A percentile compares a stretch with the other conserved stretches of the same genome.
phyloP scores from a whole-genome alignment of 768 basidiomycete species.

The Mycena alexandri region DNA sequence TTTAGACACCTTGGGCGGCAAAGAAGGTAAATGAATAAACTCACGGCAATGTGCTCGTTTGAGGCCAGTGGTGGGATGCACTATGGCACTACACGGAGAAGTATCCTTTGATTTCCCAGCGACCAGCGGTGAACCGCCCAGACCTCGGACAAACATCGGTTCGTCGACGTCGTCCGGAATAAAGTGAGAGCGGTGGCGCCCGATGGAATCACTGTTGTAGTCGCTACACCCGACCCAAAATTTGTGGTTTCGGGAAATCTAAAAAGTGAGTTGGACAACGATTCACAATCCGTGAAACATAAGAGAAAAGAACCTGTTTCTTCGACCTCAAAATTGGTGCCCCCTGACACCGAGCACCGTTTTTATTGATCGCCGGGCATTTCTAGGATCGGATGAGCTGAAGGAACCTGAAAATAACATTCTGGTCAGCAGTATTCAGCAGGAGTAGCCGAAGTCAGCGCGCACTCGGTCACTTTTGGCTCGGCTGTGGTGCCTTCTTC shows the following conservation, averaged over 20 bases:
- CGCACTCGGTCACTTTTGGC: background rate
- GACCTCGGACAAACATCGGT: background rate
- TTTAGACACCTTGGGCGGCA: background rate
- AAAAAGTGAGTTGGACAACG: background rate
- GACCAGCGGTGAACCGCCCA: background rate
- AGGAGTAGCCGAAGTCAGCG: background rate
- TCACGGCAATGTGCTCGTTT: background rate
- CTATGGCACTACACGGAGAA: slow-evolving; percentile 1
- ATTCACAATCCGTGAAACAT: no score
- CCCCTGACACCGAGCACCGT: slow-evolving; percentile 7
- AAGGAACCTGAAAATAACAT: background rate
- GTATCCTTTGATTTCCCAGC: slow-evolving; percentile 12
- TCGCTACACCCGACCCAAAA: slow-evolving; percentile 12
- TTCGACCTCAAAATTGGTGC: background rate
- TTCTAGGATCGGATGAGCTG: slow-evolving; percentile 1
- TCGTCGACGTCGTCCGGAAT: slow-evolving; percentile 10
- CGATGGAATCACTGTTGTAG: background rate
- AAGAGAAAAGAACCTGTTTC: background rate
- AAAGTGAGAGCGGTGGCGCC: background rate
- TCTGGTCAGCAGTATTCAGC: background rate
- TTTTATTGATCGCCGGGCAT: background rate
- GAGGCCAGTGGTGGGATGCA: slow-evolving; percentile 12
- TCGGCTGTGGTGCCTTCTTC: slow-evolving; percentile 13
- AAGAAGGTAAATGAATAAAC: background rate
- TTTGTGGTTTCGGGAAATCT: background rate